Percentiles rank a stretch among this genome's conserved stretches.
Evolutionary conservation across 768 basidiomycete species (phyloP).

Genomic region (Amanita fuliginea): DNA sequence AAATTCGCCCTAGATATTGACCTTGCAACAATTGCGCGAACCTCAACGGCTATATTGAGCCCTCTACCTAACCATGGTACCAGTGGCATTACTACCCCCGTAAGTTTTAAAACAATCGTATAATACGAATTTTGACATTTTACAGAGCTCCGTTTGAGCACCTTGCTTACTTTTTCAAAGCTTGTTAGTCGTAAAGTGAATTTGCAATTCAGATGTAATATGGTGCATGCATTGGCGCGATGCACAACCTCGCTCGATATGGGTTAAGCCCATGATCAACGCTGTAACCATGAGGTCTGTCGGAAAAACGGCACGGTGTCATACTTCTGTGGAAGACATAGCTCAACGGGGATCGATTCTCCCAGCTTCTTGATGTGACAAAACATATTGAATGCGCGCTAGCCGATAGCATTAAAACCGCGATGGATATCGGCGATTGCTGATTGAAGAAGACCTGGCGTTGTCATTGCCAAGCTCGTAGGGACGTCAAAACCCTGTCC

Average conservation of each 20-base stretch:
- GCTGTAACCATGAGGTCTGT: too few relatives aligned
- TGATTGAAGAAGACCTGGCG: not conserved
- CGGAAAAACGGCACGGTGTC: too few relatives aligned
- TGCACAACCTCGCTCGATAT: too few relatives aligned
- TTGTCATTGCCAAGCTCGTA: not conserved
- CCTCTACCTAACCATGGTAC: conserved; percentile 24
- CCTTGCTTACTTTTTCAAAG: too few relatives aligned
- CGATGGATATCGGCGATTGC: not conserved
- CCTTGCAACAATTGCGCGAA: conserved; percentile 73
- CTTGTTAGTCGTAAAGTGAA: not conserved
- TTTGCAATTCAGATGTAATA: not conserved
- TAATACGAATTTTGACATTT: not conserved
- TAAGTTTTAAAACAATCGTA: not conserved
- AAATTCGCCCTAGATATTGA: conserved; percentile 29
- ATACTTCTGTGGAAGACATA: too few relatives aligned
- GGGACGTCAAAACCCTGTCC: not conserved
- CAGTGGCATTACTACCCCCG: not conserved
- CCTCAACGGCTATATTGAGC: conserved; percentile 58
- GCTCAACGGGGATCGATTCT: too few relatives aligned
- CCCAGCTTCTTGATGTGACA: too few relatives aligned
- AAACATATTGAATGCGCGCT: too few relatives aligned
- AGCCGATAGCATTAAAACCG: too few relatives aligned
- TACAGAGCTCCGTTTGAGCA: not conserved
- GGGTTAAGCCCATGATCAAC: too few relatives aligned
- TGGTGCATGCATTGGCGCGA: too few relatives aligned